Evolutionary conservation across 1,284 basidiomycete genomes (phyloP).

Genomic region (Fomitopsis betulina): DNA sequence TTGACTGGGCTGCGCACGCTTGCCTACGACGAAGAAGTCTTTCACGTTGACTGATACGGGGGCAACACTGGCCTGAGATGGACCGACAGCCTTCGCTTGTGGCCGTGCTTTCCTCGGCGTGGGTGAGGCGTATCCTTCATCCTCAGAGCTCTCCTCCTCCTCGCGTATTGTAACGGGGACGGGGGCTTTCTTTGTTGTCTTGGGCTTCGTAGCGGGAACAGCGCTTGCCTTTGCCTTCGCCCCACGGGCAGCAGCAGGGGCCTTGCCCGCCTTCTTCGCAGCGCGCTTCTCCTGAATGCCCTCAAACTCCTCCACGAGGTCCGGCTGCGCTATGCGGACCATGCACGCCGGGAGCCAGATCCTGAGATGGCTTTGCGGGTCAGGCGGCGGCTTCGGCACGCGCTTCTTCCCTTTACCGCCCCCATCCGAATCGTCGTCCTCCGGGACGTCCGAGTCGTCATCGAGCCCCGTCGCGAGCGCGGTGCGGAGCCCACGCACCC

Average conservation of each 20-base stretch:
- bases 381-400: constrained; percentile 38
- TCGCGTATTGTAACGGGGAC: constrained; percentile 1
- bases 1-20: not conserved
- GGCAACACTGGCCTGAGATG: not conserved
- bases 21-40: not conserved
- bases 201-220: constrained; percentile 5
- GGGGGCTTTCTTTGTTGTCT: constrained; percentile 2
- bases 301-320: constrained; percentile 57
- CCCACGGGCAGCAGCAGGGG: not conserved
- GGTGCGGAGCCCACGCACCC: constrained; percentile 56
- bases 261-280: constrained; percentile 31
- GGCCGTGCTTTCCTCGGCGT: constrained; percentile 1
- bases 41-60: not conserved
- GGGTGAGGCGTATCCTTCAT: not conserved
- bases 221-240: constrained; percentile 6
- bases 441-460: not conserved
- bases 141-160: constrained; percentile 13
- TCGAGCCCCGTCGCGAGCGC: constrained; percentile 38
- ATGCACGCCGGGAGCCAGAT: constrained; percentile 78
- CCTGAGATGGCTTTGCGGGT: constrained; percentile 48
- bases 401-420: constrained; percentile 28
- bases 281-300: constrained; percentile 44
- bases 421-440: constrained; percentile 35
- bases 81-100: not conserved
- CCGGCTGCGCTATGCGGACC: constrained; percentile 60